Conservation (phyloP, 179 eudicot species). For the Silene coronaria region DNA sequence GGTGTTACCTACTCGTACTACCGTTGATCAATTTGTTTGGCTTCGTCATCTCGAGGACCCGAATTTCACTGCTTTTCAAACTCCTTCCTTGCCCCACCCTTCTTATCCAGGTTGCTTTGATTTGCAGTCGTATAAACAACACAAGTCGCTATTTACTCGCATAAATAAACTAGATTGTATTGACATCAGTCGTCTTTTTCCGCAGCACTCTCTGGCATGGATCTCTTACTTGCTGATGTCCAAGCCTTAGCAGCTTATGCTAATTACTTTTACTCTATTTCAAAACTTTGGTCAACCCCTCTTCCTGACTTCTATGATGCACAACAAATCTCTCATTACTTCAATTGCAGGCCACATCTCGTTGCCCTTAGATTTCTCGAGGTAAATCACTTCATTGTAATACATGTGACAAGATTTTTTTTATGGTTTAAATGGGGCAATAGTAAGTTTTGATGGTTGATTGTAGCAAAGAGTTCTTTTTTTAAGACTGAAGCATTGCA, state of each 20-base stretch:
- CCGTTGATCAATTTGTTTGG: constrained; percentile 66
- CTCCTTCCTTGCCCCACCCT: constrained; percentile 64
- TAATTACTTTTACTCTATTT: constrained; percentile 50
- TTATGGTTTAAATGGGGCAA: too few relatives aligned
- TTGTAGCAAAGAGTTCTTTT: too few relatives aligned
- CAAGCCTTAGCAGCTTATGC: constrained; percentile 66
- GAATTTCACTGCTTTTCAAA: constrained; percentile 12
- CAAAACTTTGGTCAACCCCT: constrained; percentile 80
- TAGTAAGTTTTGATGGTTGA: too few relatives aligned
- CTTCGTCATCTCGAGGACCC: constrained; percentile 65
- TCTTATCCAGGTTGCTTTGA: constrained; percentile 66
- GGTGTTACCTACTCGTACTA: constrained; percentile 31
- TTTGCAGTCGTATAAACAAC: too few relatives aligned
- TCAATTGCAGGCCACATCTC: constrained; percentile 81
- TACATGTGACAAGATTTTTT: too few relatives aligned
- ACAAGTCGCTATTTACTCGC: too few relatives aligned
- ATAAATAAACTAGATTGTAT: neutral
- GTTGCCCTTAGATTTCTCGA: constrained; percentile 81
- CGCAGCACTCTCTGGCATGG: constrained; percentile 64
- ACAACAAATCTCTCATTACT: constrained; percentile 62
- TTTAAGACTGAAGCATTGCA: neutral
- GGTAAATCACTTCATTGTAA: too few relatives aligned
- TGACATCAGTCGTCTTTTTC: neutral
- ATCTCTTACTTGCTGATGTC: constrained; percentile 74
- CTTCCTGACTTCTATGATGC: constrained; percentile 86